A percentile compares a stretch with the other conserved stretches of the same genome.
These are phyloP conservation scores for Emergomyces africanus DNA, from an alignment of 2,329 filamentous ascomycete genomes.

Conservation along the genomic window DNA sequence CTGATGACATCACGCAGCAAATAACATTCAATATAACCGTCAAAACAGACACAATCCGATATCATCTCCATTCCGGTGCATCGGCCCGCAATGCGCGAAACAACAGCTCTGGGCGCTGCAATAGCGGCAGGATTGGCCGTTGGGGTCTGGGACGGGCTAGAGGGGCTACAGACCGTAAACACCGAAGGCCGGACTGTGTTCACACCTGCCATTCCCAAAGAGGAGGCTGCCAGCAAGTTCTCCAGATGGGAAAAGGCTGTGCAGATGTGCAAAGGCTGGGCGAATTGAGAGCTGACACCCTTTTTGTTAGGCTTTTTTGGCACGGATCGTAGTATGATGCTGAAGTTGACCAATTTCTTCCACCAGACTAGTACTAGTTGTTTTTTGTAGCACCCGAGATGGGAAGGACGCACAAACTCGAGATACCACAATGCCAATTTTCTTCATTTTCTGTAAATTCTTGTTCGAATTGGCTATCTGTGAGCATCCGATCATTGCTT, in stretches of 20 bases:
- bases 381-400: background rate
- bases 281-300: background rate
- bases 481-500: background rate
- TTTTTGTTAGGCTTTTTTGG: background rate
- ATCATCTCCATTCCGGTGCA: conserved; percentile 73
- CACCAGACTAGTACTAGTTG: no score
- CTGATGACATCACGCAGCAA: background rate
- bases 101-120: conserved; percentile 75
- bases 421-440: background rate
- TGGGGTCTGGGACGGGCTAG: conserved; percentile 62
- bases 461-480: background rate
- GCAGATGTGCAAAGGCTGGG: conserved; percentile 66
- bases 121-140: conserved; percentile 78
- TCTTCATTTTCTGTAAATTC: background rate
- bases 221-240: conserved; percentile 51
- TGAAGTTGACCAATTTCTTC: background rate
- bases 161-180: conserved; percentile 62
- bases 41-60: conserved; percentile 61
- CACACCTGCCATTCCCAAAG: conserved; percentile 48
- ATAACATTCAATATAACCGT: background rate
- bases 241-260: conserved; percentile 64
- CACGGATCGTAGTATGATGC: no score
- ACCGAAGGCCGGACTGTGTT: conserved; percentile 58
- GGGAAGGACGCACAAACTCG: background rate
- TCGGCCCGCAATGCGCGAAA: conserved; percentile 79